Conservation (phyloP, 352 stramenopile species). For the Plasmopara viticola region DNA sequence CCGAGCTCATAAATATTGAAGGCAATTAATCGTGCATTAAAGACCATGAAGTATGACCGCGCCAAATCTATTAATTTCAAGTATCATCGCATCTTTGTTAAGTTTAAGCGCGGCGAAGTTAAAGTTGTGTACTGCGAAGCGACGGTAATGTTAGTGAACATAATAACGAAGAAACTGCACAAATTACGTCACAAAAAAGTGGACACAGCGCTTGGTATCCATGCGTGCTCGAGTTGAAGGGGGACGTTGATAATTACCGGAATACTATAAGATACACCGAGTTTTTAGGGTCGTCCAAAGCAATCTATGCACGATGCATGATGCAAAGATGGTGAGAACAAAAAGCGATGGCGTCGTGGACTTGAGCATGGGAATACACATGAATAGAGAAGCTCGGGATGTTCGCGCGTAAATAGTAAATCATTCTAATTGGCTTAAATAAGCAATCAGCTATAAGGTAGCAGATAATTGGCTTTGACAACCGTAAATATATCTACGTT, state of each 20-base stretch:
- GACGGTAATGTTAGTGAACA: not conserved
- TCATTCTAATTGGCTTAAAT: too few relatives aligned
- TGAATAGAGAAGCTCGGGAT: too few relatives aligned
- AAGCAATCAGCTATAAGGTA: too few relatives aligned
- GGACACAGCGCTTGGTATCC: not conserved
- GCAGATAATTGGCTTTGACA: too few relatives aligned
- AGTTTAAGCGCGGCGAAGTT: not conserved
- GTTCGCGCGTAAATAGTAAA: too few relatives aligned
- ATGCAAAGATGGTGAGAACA: too few relatives aligned
- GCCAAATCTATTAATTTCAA: not conserved
- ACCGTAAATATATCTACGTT: too few relatives aligned
- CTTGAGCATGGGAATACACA: too few relatives aligned
- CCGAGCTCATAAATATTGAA: slow-evolving; percentile 10
- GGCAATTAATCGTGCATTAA: slow-evolving; percentile 9
- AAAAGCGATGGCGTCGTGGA: too few relatives aligned
- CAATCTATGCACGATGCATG: too few relatives aligned
- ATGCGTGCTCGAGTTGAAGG: not conserved
- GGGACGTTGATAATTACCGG: slow-evolving; percentile 1
- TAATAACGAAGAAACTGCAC: not conserved
- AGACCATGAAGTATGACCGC: not conserved
- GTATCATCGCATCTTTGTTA: not conserved
- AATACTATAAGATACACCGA: too few relatives aligned
- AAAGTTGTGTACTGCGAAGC: not conserved
- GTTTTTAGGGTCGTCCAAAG: too few relatives aligned
- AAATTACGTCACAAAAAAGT: not conserved